Evolutionary conservation across 306 rosid genomes (phyloP).

Genomic region (Trifolium subterraneum): DNA sequence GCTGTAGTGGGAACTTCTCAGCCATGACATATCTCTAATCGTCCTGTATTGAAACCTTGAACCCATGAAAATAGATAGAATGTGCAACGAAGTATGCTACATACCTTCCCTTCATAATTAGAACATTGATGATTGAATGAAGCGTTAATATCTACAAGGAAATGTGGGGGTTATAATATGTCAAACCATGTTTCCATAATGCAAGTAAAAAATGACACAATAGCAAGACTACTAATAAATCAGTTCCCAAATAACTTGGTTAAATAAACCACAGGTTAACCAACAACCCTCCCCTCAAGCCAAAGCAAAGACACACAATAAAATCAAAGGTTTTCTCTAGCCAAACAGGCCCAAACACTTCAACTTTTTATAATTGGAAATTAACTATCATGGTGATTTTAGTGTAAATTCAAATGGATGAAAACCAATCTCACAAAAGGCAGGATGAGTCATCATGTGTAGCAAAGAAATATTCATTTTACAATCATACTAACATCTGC

Average conservation of each 20-base stretch:
- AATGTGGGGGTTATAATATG: slow-evolving; percentile 26
- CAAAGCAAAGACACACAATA: neutral
- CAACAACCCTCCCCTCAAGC: slow-evolving; percentile 31
- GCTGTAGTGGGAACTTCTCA: slow-evolving; percentile 29
- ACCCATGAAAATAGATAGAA: slow-evolving; percentile 19
- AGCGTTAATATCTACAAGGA: slow-evolving; percentile 74
- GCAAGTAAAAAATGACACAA: slow-evolving; percentile 4
- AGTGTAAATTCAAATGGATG: slow-evolving; percentile 34
- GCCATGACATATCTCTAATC: slow-evolving; percentile 22
- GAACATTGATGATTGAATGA: slow-evolving; percentile 76
- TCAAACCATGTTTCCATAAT: slow-evolving; percentile 19
- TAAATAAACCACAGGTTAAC: slow-evolving; percentile 29
- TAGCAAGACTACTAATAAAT: slow-evolving; percentile 8
- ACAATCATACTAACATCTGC: slow-evolving; percentile 35
- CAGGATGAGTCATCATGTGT: slow-evolving; percentile 5
- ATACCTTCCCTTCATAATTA: slow-evolving; percentile 89
- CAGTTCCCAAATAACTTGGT: slow-evolving; percentile 13
- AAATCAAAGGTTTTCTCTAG: neutral
- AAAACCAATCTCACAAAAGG: slow-evolving; percentile 33
- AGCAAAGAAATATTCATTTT: slow-evolving; percentile 13
- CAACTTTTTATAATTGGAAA: slow-evolving; percentile 19
- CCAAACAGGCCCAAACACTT: slow-evolving; percentile 21
- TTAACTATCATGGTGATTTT: slow-evolving; percentile 27
- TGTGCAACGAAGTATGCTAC: slow-evolving; percentile 42
- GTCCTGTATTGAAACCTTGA: slow-evolving; percentile 31